A percentile compares a stretch with the other conserved stretches of the same genome.
Evolutionary conservation across 805 yeast genomes (phyloP).

Genomic region (Barnettozyma vustinii): DNA sequence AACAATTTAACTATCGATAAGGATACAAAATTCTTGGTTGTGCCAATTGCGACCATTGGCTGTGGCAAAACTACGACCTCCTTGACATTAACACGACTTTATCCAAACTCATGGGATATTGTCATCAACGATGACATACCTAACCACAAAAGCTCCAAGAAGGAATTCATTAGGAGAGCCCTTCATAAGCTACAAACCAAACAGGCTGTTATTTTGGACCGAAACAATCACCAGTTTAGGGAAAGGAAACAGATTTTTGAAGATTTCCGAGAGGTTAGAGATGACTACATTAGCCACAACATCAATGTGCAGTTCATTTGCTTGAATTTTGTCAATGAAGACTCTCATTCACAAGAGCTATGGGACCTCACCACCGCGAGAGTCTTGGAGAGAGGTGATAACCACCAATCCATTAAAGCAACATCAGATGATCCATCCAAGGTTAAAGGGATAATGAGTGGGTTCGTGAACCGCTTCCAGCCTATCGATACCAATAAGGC

Average conservation of each 20-base stretch:
- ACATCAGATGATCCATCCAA: slow-evolving; percentile 39
- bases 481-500: slow-evolving; percentile 37
- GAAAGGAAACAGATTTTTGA: slow-evolving; percentile 68
- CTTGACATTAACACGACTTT: slow-evolving; percentile 48
- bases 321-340: slow-evolving; percentile 53
- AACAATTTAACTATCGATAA: slow-evolving; percentile 31
- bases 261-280: slow-evolving; percentile 40
- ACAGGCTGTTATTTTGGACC: slow-evolving; percentile 64
- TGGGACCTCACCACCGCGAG: slow-evolving; percentile 54
- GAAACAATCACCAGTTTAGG: slow-evolving; percentile 70
- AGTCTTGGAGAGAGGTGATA: slow-evolving; percentile 69
- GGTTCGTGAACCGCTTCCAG: slow-evolving; percentile 68
- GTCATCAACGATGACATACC: slow-evolving; percentile 77
- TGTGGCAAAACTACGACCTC: slow-evolving; percentile 92
- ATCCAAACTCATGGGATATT: slow-evolving; percentile 56
- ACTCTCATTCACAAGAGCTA: slow-evolving; percentile 30
- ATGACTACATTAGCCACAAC: slow-evolving; percentile 37
- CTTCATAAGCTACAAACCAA: slow-evolving; percentile 34
- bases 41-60: slow-evolving; percentile 88
- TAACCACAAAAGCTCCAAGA: slow-evolving; percentile 38
- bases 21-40: slow-evolving; percentile 51
- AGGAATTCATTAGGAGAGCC: slow-evolving; percentile 43
- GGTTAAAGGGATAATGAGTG: slow-evolving; percentile 61
- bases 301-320: slow-evolving; percentile 55
- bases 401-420: slow-evolving; percentile 77